phyloP scores from a whole-genome alignment of 2,329 filamentous ascomycete species.

The Calonectria pteridis region DNA sequence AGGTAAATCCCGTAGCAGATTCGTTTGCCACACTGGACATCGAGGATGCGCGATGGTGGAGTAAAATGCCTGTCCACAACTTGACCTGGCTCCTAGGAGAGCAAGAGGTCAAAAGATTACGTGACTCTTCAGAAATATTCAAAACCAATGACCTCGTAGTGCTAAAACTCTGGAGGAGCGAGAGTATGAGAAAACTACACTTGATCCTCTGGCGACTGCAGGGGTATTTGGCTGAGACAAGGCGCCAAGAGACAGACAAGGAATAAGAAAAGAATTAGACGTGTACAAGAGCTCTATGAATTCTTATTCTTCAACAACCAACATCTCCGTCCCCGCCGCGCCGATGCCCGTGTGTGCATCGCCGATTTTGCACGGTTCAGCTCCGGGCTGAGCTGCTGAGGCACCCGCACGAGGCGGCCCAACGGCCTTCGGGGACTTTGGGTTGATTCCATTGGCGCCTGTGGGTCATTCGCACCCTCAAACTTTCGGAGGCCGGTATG shows the following conservation, averaged over 20 bases:
- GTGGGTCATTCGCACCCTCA: not conserved
- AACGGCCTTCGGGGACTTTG: not conserved
- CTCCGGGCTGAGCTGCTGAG: not conserved
- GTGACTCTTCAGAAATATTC: conserved; percentile 49
- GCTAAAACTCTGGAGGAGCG: conserved; percentile 53
- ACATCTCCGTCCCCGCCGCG: not conserved
- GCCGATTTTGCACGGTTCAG: not conserved
- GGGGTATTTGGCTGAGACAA: conserved; percentile 58
- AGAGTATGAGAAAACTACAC: conserved; percentile 59
- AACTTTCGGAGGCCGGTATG: not conserved
- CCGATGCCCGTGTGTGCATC: not conserved
- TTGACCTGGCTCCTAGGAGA: conserved; percentile 63
- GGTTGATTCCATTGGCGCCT: not conserved
- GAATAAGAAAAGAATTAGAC: not conserved
- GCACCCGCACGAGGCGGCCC: conserved; percentile 1
- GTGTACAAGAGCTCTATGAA: not conserved
- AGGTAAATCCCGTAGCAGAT: conserved; percentile 41
- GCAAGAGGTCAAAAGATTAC: conserved; percentile 57
- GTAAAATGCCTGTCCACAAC: conserved; percentile 65
- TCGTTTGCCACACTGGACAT: conserved; percentile 62
- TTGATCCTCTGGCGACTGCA: conserved; percentile 69
- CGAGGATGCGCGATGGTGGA: conserved; percentile 47
- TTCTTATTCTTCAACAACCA: not conserved
- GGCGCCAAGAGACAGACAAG: not conserved
- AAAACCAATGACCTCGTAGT: conserved; percentile 56